Evolutionary conservation across 441 rosid species (phyloP).

Genomic region (Theobroma grandiflorum): DNA sequence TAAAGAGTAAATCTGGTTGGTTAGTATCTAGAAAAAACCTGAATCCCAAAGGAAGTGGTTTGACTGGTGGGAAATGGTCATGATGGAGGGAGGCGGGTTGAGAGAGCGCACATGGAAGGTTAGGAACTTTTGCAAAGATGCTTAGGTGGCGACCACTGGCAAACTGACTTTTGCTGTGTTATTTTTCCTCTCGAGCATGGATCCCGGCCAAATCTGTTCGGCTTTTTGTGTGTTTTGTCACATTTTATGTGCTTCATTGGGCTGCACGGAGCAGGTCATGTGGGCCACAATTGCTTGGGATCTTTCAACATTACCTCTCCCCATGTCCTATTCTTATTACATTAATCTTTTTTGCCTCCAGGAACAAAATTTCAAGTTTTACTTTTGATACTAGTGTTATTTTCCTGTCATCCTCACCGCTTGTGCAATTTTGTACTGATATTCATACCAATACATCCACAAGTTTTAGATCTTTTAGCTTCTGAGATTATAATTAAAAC

Average conservation of each 20-base stretch:
- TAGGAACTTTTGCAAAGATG: background rate
- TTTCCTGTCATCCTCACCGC: too few species aligned
- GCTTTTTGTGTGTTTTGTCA: constrained; percentile 14
- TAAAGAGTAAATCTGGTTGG: too few species aligned
- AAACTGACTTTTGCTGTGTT: constrained; percentile 17
- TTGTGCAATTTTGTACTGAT: too few species aligned
- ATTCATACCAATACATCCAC: too few species aligned
- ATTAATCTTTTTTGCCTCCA: too few species aligned
- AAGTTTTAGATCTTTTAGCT: too few species aligned
- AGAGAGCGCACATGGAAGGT: constrained; percentile 26
- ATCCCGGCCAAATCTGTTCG: constrained; percentile 10
- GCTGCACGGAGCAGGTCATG: background rate
- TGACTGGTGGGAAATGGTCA: background rate
- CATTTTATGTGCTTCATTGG: background rate
- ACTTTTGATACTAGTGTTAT: too few species aligned
- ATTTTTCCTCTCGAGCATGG: background rate
- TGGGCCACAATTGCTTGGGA: constrained; percentile 22
- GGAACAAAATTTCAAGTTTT: too few species aligned
- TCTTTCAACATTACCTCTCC: constrained; percentile 1
- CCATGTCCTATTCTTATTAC: background rate
- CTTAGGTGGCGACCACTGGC: constrained; percentile 37
- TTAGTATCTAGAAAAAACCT: too few species aligned
- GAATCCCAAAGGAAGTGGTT: background rate
- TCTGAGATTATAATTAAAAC: too few species aligned
- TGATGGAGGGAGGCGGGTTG: background rate